Base-by-base conservation (phyloP, 139 green algal species). In the Choricystis sp. region DNA sequence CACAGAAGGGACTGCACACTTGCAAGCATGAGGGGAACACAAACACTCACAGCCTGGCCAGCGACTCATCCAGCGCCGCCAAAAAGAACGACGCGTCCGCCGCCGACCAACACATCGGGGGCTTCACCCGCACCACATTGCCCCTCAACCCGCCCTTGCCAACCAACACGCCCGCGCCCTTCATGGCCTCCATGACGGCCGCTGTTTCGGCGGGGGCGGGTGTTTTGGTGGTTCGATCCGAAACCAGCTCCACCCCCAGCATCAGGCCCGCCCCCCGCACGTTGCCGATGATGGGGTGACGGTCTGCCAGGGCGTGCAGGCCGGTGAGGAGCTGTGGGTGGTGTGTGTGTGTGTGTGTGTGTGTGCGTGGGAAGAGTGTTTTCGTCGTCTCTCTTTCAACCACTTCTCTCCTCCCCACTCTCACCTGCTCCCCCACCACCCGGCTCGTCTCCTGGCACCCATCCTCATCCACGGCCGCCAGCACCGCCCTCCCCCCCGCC, bases 41-140 rank as follows among this genome's bases (percentile, higher is more conserved):
- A 58, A 72, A 60, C 5, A 58, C 29, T 79, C 62, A 90, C 40
- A 90, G 66, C 61, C 72, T 63, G 9, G 57, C 62, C 29, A 93
- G 63, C 1, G 76, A 69, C 4, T 72, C 4, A 65, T 95, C 86
- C 81, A 95, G 79, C n/a, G 78, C 81, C 20, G 89, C 86, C 2
- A 86, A 65, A 65, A 94, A 62, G 75, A 89, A 96, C 68, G 95
- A 85, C 9, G 87, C 87, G 57, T 98, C 92, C 1, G 60, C 66
- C 49, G 66, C 68, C 56, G 64, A 86, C 75, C 96, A 88, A 79
- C 92, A 98, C 91, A 98, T 98, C 28, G 92, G 92, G 5, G 92
- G 92, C 81, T 98, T 98, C 74, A 98, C 92, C 31, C 92, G 82
- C 80, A 98, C 95, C 1, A 96, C 92, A 66, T 97, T 98, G 66